phyloP scores from a whole-genome alignment of 1,284 basidiomycete species.

The Trametes hirsuta region DNA sequence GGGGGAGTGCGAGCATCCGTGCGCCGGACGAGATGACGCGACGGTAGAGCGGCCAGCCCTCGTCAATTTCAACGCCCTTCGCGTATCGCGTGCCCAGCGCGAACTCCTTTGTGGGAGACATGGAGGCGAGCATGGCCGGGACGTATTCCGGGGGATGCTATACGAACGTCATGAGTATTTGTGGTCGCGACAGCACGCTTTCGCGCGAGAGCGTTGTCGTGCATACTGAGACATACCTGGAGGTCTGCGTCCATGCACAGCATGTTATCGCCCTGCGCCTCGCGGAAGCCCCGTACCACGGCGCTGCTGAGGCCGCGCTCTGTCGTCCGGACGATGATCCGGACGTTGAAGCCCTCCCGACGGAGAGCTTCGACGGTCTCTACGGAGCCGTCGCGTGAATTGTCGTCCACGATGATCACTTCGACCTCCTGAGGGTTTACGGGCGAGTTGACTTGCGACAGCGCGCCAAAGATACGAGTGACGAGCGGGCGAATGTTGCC shows the following conservation, averaged over 20 bases:
- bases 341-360: constrained; percentile 45
- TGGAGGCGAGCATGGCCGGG: constrained; percentile 39
- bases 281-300: constrained; percentile 46
- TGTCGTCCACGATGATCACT: constrained; percentile 52
- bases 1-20: constrained; percentile 43
- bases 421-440: constrained; percentile 38
- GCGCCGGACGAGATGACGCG: constrained; percentile 48
- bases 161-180: background rate
- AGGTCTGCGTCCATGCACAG: constrained; percentile 51
- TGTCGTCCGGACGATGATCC: constrained; percentile 44
- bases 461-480: constrained; percentile 40
- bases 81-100: constrained; percentile 49
- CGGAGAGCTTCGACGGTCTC: constrained; percentile 43
- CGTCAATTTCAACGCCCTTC: constrained; percentile 46
- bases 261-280: constrained; percentile 43
- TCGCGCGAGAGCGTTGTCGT: background rate
- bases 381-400: constrained; percentile 48
- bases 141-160: constrained; percentile 49
- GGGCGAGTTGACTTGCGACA: constrained; percentile 34
- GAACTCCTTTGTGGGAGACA: constrained; percentile 38
- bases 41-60: constrained; percentile 48
- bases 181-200: background rate
- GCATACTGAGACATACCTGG: constrained; percentile 31
- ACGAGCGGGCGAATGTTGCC: constrained; percentile 47
- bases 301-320: constrained; percentile 47